Base-by-base conservation (phyloP, 306 rosid genomes). In the Gleditsia sinensis region DNA sequence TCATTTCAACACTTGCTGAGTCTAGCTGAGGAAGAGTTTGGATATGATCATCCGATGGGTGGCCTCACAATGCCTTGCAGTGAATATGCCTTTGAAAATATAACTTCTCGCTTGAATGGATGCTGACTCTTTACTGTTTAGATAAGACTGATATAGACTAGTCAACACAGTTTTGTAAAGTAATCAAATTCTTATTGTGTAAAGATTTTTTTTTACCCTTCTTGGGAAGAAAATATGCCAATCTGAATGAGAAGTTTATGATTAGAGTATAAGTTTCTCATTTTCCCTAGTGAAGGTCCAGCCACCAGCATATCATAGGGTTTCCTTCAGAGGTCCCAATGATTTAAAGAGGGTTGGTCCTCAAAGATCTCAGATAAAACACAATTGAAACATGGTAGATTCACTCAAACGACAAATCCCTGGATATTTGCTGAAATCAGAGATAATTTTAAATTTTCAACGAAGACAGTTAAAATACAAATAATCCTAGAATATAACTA, bases 11-110 rank as follows among this genome's bases (percentile, higher is more conserved):
- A 83, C 4, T 50, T 82, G 27, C 51, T 80, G 28, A 78, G n/a
- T 45, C 49, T 74, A 34, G 86, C 78, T 1, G 79, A 84, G 34
- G 86, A 86, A 82, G 88, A 85, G 59, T 80, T 79, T 5, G 86
- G 87, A 49, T 85, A 71, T 51, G 74, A 83, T 32, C 90, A 85
- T 85, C 86, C 87, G 13, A 72, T 77, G 84, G 84, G 89, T n/a
- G 90, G 92, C 27, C 78, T 85, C 36, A 85, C 87, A 68, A 78
- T 78, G 67, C 87, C 86, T 39, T 84, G 86, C 75, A 61, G 67
- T 2, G 83, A 86, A 67, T 84, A 62, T 0, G 30, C 5, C 49
- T 62, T 62, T 11, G 30, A 10, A 27, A 1, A 19, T 20, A 6
- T 37, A 36, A 37, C 20, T 36, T 62, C 68, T 7, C 13, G 1